phyloP scores from a whole-genome alignment of 805 yeast genomes.

The Tetrapisispora pingtungensis region DNA sequence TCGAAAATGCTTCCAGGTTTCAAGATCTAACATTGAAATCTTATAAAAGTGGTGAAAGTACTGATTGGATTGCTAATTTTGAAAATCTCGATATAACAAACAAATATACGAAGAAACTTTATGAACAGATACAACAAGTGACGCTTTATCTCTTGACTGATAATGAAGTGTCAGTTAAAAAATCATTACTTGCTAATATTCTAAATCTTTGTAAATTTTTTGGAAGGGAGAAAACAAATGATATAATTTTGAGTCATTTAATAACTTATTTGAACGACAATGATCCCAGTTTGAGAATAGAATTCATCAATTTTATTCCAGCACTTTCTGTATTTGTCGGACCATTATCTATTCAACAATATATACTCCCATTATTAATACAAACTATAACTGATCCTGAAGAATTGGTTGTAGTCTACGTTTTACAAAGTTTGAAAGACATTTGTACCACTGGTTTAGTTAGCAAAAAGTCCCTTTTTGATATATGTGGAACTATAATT shows the following conservation, averaged over 20 bases:
- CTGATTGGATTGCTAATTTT: conserved; percentile 6
- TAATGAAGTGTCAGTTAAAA: conserved; percentile 50
- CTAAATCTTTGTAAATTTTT: conserved; percentile 69
- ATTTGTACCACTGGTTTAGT: conserved; percentile 49
- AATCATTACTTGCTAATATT: conserved; percentile 61
- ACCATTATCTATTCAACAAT: conserved; percentile 71
- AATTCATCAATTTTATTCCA: conserved; percentile 62
- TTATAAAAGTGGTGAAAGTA: conserved; percentile 17
- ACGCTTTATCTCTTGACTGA: conserved; percentile 63
- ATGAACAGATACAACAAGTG: conserved; percentile 48
- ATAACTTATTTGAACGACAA: conserved; percentile 85
- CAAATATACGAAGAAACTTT: conserved; percentile 16
- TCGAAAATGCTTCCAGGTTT: conserved; percentile 51
- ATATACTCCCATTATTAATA: conserved; percentile 70
- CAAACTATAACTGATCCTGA: conserved; percentile 82
- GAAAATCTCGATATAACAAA: conserved; percentile 16
- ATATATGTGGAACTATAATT: conserved; percentile 39
- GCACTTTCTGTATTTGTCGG: conserved; percentile 77
- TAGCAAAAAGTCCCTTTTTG: conserved; percentile 42
- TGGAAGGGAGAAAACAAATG: conserved; percentile 83
- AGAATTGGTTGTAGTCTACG: conserved; percentile 66
- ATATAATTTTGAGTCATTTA: conserved; percentile 77
- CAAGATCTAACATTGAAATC: conserved; percentile 44
- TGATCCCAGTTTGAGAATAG: conserved; percentile 53
- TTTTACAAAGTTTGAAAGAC: conserved; percentile 48